A percentile compares a stretch with the other conserved stretches of the same genome.
Evolutionary conservation across 805 yeast genomes (phyloP).

Genomic region (Kockiozyma suomiensis): DNA sequence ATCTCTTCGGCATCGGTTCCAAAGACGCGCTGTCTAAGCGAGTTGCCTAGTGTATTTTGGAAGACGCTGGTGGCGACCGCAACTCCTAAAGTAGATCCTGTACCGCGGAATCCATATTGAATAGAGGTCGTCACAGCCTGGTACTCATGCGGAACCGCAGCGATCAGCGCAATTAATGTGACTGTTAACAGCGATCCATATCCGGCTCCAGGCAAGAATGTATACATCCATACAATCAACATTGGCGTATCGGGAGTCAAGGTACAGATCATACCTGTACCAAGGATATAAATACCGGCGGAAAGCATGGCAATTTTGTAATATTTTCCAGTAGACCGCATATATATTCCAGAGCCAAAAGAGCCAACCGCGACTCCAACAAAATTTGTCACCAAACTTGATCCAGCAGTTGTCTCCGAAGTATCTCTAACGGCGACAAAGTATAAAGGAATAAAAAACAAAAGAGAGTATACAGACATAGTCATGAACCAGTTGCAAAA

Average conservation of each 20-base stretch:
- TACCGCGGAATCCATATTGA: constrained; percentile 71
- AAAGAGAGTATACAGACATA: constrained; percentile 65
- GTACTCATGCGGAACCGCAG: constrained; percentile 58
- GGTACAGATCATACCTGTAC: constrained; percentile 26
- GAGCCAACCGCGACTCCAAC: constrained; percentile 73
- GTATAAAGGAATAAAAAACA: constrained; percentile 75
- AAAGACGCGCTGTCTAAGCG: constrained; percentile 30
- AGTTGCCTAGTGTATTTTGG: constrained; percentile 46
- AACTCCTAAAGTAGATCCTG: constrained; percentile 72
- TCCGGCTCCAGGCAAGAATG: constrained; percentile 55
- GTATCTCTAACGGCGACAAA: constrained; percentile 58
- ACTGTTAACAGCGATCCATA: constrained; percentile 60
- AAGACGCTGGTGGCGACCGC: constrained; percentile 59
- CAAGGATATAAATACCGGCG: constrained; percentile 22
- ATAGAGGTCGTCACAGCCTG: constrained; percentile 78
- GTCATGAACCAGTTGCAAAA: constrained; percentile 72
- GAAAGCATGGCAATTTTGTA: constrained; percentile 34
- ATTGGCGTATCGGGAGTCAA: constrained; percentile 19
- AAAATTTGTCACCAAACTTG: constrained; percentile 56
- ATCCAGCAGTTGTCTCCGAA: constrained; percentile 59
- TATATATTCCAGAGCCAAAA: constrained; percentile 63
- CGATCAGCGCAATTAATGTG: constrained; percentile 62
- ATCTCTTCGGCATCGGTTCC: constrained; percentile 29
- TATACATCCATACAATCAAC: constrained; percentile 16
- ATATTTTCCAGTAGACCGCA: constrained; percentile 60